These are phyloP conservation scores for Vicia villosa DNA, from an alignment of 306 rosid genomes.

Conservation along the genomic window DNA sequence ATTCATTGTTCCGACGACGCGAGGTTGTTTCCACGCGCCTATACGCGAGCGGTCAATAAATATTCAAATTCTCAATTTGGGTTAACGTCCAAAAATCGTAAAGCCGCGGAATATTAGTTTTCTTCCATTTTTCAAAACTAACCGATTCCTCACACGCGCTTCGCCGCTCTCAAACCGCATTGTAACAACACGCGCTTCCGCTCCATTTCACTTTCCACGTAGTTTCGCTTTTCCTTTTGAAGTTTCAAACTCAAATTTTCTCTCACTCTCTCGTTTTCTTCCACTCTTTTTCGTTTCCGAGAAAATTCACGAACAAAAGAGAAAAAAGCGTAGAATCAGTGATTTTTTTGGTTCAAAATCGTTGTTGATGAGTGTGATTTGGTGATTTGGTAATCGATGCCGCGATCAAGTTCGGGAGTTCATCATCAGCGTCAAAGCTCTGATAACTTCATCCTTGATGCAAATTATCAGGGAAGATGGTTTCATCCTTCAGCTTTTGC, in stretches of 20 bases:
- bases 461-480: slow-evolving; percentile 56
- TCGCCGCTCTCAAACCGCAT: not conserved
- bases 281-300: slow-evolving; percentile 26
- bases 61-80: slow-evolving; percentile 21
- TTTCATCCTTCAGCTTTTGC: slow-evolving; percentile 56
- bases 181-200: slow-evolving; percentile 48
- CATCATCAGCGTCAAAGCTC: slow-evolving; percentile 75
- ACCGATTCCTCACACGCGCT: slow-evolving; percentile 34
- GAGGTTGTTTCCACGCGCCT: no score
- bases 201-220: slow-evolving; percentile 14
- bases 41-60: no score
- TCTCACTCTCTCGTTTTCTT: slow-evolving; percentile 10
- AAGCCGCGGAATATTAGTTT: not conserved
- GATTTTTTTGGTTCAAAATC: not conserved
- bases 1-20: no score
- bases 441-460: slow-evolving; percentile 55
- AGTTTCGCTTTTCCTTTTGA: slow-evolving; percentile 27
- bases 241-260: slow-evolving; percentile 37
- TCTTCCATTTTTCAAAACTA: slow-evolving; percentile 20
- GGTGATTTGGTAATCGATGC: slow-evolving; percentile 58
- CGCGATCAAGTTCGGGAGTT: slow-evolving; percentile 57
- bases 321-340: not conserved
- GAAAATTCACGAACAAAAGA: not conserved
- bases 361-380: slow-evolving; percentile 51
- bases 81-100: not conserved